These are phyloP conservation scores for Tremellales sp. DNA, from an alignment of 1,284 basidiomycete species.

Conservation along the genomic window DNA sequence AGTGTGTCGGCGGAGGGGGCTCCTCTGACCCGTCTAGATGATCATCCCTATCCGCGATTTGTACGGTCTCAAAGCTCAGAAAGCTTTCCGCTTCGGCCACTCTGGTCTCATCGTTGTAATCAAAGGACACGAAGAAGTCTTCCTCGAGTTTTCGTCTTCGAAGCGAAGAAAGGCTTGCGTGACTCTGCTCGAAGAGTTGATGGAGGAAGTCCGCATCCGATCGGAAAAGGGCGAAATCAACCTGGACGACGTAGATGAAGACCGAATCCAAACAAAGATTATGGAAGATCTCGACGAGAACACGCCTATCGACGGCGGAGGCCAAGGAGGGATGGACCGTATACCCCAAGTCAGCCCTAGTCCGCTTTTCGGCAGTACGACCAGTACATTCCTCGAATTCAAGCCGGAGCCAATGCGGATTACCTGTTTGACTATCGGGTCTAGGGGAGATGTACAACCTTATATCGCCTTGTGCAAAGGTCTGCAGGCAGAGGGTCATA, in stretches of 20 bases:
- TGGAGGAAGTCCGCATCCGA: slow-evolving; percentile 62
- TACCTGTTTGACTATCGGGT: slow-evolving; percentile 92
- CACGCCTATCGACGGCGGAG: slow-evolving; percentile 46
- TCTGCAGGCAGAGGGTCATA: slow-evolving; percentile 66
- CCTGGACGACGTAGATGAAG: slow-evolving; percentile 4
- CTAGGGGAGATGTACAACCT: slow-evolving; percentile 87
- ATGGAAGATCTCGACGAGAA: slow-evolving; percentile 41
- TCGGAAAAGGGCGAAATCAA: slow-evolving; percentile 6
- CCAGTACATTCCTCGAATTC: slow-evolving; percentile 89
- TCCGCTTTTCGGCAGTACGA: slow-evolving; percentile 83
- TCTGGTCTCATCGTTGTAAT: slow-evolving; percentile 85
- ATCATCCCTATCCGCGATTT: slow-evolving; percentile 86
- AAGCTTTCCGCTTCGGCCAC: slow-evolving; percentile 82
- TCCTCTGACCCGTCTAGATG: slow-evolving; percentile 65
- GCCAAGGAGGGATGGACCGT: slow-evolving; percentile 37
- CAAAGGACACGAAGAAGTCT: slow-evolving; percentile 93
- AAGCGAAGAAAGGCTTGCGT: slow-evolving; percentile 74
- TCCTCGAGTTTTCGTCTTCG: slow-evolving; percentile 83
- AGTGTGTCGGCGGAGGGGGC: no score
- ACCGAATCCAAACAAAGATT: slow-evolving; percentile 26
- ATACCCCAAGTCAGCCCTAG: slow-evolving; percentile 25
- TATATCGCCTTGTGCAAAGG: slow-evolving; percentile 94
- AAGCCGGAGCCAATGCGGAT: slow-evolving; percentile 81
- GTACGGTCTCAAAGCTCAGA: slow-evolving; percentile 74
- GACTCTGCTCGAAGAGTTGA: slow-evolving; percentile 67